phyloP scores from a whole-genome alignment of 148 eudicot species.

The Chenopodium berlandieri region DNA sequence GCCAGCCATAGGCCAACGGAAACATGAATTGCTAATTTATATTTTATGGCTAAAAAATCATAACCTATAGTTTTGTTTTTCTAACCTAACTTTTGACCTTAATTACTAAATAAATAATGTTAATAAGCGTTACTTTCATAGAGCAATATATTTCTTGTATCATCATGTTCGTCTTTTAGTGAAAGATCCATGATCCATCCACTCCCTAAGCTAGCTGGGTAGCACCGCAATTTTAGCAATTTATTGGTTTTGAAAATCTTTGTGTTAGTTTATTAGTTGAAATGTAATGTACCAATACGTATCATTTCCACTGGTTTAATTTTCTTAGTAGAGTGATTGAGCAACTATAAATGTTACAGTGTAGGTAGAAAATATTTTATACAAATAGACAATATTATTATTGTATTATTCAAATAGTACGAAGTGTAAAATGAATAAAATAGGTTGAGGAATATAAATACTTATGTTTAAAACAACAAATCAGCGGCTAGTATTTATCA shows the following conservation, averaged over 20 bases:
- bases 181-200: background rate
- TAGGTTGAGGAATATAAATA: too few relatives aligned
- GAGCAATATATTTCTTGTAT: conserved; percentile 1
- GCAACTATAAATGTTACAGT: too few relatives aligned
- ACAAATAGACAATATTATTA: too few relatives aligned
- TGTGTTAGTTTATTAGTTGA: too few relatives aligned
- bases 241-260: background rate
- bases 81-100: conserved; percentile 22
- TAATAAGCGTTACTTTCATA: background rate
- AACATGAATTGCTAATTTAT: background rate
- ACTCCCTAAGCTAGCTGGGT: background rate
- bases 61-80: background rate
- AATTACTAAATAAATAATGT: background rate
- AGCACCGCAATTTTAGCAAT: background rate
- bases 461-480: too few relatives aligned
- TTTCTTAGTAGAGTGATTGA: too few relatives aligned
- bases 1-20: conserved; percentile 16
- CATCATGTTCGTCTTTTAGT: background rate
- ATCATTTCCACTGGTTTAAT: too few relatives aligned
- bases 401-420: too few relatives aligned
- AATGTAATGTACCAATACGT: too few relatives aligned
- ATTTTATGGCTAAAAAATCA: background rate
- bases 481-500: too few relatives aligned
- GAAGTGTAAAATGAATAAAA: too few relatives aligned
- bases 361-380: too few relatives aligned